Percentiles rank a stretch among this genome's conserved stretches.
phyloP scores from a whole-genome alignment of 345 rosid genomes.

The Gossypium herbaceum region DNA sequence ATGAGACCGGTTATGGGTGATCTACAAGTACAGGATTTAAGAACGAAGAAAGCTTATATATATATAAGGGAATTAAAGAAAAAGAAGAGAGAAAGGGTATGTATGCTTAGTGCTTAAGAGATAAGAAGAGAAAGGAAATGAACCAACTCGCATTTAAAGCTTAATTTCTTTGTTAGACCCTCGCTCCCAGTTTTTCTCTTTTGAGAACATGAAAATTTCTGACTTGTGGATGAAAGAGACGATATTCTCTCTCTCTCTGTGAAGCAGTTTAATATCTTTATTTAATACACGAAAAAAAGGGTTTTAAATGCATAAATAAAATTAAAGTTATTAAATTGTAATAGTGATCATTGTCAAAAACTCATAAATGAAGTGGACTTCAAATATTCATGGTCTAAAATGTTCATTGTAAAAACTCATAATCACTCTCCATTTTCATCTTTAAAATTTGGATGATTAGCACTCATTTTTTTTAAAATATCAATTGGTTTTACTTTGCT shows the following conservation, averaged over 20 bases:
- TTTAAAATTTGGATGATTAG: too few relatives aligned
- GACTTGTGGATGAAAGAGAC: slow-evolving; percentile 17
- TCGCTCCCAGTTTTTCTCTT: slow-evolving; percentile 18
- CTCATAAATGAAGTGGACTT: too few relatives aligned
- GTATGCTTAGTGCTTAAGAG: slow-evolving; percentile 41
- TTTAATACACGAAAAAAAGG: background rate
- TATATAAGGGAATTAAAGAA: background rate
- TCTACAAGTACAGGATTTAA: slow-evolving; percentile 22
- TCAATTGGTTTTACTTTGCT: too few relatives aligned
- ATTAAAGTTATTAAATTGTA: too few relatives aligned
- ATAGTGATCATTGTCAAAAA: too few relatives aligned
- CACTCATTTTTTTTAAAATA: too few relatives aligned
- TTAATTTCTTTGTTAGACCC: slow-evolving; percentile 17
- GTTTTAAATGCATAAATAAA: too few relatives aligned
- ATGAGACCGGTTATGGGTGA: slow-evolving; percentile 17
- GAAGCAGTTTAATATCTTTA: background rate
- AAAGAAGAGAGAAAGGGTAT: background rate
- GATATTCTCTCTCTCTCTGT: background rate
- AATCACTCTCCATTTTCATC: too few relatives aligned
- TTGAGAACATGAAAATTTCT: slow-evolving; percentile 20
- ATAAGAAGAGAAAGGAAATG: slow-evolving; percentile 27
- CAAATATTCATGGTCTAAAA: too few relatives aligned
- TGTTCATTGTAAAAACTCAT: too few relatives aligned
- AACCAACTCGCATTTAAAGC: slow-evolving; percentile 61
- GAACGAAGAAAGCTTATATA: slow-evolving; percentile 22